These are phyloP conservation scores for Gaeumannomyces tritici DNA, from an alignment of 2,329 filamentous ascomycete species.

Conservation along the genomic window DNA sequence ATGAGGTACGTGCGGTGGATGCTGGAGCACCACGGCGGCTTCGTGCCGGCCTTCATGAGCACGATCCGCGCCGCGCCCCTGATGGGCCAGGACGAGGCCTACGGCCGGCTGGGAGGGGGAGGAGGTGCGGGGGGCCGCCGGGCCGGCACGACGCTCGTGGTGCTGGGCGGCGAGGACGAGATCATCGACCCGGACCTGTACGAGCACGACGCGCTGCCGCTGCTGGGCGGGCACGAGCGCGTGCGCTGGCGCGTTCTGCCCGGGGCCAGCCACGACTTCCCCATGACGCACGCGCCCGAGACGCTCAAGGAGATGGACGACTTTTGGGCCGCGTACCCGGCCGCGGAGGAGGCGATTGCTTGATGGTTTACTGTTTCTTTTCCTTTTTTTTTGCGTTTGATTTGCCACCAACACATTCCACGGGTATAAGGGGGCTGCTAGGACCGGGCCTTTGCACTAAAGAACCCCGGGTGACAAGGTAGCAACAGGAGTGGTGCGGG, in stretches of 20 bases:
- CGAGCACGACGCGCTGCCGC: constrained; percentile 34
- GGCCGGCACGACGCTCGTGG: constrained; percentile 36
- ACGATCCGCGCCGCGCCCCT: constrained; percentile 45
- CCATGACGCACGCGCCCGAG: constrained; percentile 41
- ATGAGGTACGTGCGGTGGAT: constrained; percentile 48
- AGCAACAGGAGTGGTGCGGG: too few species aligned
- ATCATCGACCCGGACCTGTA: constrained; percentile 44
- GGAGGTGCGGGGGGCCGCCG: background rate
- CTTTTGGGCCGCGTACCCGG: constrained; percentile 28
- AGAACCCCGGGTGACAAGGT: too few species aligned
- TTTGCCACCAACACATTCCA: background rate
- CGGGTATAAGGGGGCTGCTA: background rate
- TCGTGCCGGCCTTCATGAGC: constrained; percentile 50
- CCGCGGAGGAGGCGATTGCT: constrained; percentile 1
- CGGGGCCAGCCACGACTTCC: constrained; percentile 48
- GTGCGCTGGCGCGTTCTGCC: constrained; percentile 41
- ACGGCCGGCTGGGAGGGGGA: constrained; percentile 27
- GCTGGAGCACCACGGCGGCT: constrained; percentile 43
- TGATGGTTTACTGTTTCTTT: background rate
- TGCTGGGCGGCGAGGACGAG: constrained; percentile 41
- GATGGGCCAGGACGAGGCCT: constrained; percentile 39
- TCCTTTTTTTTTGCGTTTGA: background rate
- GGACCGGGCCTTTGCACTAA: too few species aligned
- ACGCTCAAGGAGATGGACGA: constrained; percentile 36
- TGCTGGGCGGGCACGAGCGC: constrained; percentile 36